Evolutionary conservation across 495 filamentous ascomycete species (phyloP).

Genomic region (Pyronema domesticum): DNA sequence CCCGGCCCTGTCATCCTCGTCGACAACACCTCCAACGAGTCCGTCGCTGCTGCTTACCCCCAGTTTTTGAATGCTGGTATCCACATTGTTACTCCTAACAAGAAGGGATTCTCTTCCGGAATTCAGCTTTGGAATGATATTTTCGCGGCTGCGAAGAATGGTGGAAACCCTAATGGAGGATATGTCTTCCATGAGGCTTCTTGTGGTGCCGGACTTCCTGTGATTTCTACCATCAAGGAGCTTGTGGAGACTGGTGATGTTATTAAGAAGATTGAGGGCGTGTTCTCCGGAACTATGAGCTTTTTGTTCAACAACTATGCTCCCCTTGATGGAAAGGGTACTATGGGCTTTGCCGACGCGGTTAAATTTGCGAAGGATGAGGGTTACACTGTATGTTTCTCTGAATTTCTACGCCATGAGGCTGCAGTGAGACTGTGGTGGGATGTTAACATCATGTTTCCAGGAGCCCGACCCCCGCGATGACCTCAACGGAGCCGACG

Average conservation of each 20-base stretch:
- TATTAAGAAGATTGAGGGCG: slow-evolving; percentile 76
- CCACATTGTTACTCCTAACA: slow-evolving; percentile 87
- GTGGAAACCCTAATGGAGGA: slow-evolving; percentile 36
- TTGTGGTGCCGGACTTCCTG: slow-evolving; percentile 78
- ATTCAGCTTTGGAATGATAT: slow-evolving; percentile 67
- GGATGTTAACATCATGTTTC: background rate
- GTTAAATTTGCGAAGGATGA: slow-evolving; percentile 78
- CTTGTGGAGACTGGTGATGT: slow-evolving; percentile 77
- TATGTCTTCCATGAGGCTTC: slow-evolving; percentile 85
- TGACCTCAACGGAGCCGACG: slow-evolving; percentile 89
- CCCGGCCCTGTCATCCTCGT: slow-evolving; percentile 62
- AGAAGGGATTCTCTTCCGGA: slow-evolving; percentile 78
- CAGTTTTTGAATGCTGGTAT: slow-evolving; percentile 58
- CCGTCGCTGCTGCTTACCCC: slow-evolving; percentile 63
- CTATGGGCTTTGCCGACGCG: slow-evolving; percentile 62
- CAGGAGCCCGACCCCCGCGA: slow-evolving; percentile 82
- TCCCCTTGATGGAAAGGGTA: slow-evolving; percentile 46
- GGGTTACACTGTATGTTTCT: slow-evolving; percentile 49
- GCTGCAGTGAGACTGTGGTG: background rate
- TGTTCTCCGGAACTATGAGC: slow-evolving; percentile 89
- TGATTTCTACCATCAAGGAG: slow-evolving; percentile 79
- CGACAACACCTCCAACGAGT: slow-evolving; percentile 81
- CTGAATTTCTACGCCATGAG: background rate
- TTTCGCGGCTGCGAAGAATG: slow-evolving; percentile 39
- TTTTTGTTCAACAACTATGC: slow-evolving; percentile 95